Percentiles rank a stretch among this genome's conserved stretches.
Conservation (phyloP, 1,139 yeast species). For the Arxiozyma slooffiae region DNA sequence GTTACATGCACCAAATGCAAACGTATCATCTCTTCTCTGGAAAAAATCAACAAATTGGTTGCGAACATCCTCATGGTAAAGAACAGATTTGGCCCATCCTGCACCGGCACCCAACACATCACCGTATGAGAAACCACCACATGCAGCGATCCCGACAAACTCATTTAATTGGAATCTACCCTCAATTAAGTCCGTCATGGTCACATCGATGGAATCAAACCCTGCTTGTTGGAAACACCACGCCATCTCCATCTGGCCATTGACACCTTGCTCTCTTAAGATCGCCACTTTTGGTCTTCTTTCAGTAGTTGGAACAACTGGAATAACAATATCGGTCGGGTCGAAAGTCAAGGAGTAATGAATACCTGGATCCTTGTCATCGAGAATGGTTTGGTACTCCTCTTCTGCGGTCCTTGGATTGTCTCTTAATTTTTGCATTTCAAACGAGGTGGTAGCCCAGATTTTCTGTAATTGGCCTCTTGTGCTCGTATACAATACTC, state of each 20-base stretch:
- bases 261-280: slow-evolving; percentile 96
- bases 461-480: slow-evolving; percentile 68
- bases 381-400: slow-evolving; percentile 65
- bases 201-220: slow-evolving; percentile 85
- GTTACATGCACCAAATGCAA: slow-evolving; percentile 98
- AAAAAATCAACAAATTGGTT: slow-evolving; percentile 70
- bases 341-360: slow-evolving; percentile 67
- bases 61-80: slow-evolving; percentile 72
- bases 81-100: slow-evolving; percentile 98
- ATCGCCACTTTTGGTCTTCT: slow-evolving; percentile 83
- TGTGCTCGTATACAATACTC: slow-evolving; percentile 40
- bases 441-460: slow-evolving; percentile 87
- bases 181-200: slow-evolving; percentile 83
- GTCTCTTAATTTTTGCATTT: slow-evolving; percentile 85
- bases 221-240: slow-evolving; percentile 96
- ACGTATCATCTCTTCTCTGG: slow-evolving; percentile 79
- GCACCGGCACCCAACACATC: slow-evolving; percentile 98
- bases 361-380: slow-evolving; percentile 85
- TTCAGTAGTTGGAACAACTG: slow-evolving; percentile 28
- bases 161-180: slow-evolving; percentile 66
- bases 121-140: slow-evolving; percentile 99
- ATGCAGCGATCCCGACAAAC: slow-evolving; percentile 92
- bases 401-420: slow-evolving; percentile 85
- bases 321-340: slow-evolving; percentile 38
- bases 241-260: slow-evolving; percentile 98